Base-by-base conservation (phyloP, 140 eudicot species). In the Bidens hawaiensis region DNA sequence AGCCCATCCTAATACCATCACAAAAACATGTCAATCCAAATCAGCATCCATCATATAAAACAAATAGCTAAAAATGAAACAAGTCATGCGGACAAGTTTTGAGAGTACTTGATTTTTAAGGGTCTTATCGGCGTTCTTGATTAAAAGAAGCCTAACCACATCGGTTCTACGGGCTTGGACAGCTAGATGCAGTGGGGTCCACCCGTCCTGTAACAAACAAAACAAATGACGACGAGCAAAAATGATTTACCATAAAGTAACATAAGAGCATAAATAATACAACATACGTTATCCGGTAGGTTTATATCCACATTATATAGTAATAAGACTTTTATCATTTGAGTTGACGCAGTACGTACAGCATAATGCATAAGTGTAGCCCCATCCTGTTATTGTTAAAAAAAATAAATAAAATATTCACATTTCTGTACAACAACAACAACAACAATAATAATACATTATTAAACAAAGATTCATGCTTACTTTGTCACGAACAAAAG, bases 361-460 rank as follows among this genome's bases (percentile, higher is more conserved):
- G 99, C 99, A 74, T 85, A 93, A 76, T 93, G 99, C 94, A 93
- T 78, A 49, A 93, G 89, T 21, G 97, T 93, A 52, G 97, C 99
- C 33, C 99, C 97, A 6, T 83, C 95, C 97, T 88, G 81, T 72
- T 42, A 15, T 51, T 69, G 66, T 28, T 12, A 47, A 9, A 41
- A 52, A 12, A 51, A 27, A 16, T n/a, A 23, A 3, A 55, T 17
- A 41, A 23, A 2, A 55, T 38, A 9, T 38, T 47, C 26, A 47
- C 25, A 19, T 1, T 18, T 19, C 9, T 4, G 51, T 45, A 15
- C 5, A 4, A 15, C 6, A n/a, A 15, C 22, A 4, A 1, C 2
- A 16, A 2, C 34, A 53, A 22, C 18, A 34, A 24, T 19, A 8
- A 42, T 25, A 43, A 9, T 12, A 18, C 41, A 13, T 45, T 15